Percentiles rank a stretch among this genome's conserved stretches.
Evolutionary conservation across 1,139 yeast species (phyloP).

Genomic region (Hansenula lynferdii): DNA sequence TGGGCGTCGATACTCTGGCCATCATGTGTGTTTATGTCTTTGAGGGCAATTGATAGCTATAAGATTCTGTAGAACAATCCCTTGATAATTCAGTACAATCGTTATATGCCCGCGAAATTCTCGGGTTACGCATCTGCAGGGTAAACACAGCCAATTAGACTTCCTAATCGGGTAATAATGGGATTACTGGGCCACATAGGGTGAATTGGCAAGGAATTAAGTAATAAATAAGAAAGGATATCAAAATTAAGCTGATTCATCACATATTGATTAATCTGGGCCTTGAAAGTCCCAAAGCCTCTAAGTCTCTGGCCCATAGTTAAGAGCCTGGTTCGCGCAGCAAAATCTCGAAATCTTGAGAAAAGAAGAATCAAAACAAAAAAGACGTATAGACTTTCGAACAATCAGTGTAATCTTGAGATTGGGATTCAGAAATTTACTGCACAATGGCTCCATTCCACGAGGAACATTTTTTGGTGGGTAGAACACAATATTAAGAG

Average conservation of each 20-base stretch:
- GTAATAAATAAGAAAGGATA: background rate
- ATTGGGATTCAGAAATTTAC: too few relatives aligned
- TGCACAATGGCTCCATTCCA: slow-evolving; percentile 42
- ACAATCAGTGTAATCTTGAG: background rate
- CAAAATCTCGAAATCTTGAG: background rate
- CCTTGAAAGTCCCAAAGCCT: background rate
- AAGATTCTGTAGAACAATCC: too few relatives aligned
- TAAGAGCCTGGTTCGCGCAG: background rate
- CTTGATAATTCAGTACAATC: background rate
- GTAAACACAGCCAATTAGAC: slow-evolving; percentile 10
- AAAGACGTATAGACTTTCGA: background rate
- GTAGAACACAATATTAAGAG: slow-evolving; percentile 4
- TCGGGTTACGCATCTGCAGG: slow-evolving; percentile 9
- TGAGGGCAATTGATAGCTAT: too few relatives aligned
- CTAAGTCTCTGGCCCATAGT: background rate
- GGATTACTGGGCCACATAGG: background rate
- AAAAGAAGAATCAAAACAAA: slow-evolving; percentile 1
- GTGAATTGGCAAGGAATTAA: background rate
- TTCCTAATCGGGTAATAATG: slow-evolving; percentile 8
- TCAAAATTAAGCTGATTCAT: too few relatives aligned
- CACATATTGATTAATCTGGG: background rate
- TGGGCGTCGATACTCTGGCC: slow-evolving; percentile 13
- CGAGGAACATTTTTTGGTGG: slow-evolving; percentile 35
- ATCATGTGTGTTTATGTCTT: slow-evolving; percentile 2
- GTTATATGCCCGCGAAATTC: background rate